These are phyloP conservation scores for Piper betle DNA, from an alignment of 164 flowering plant species.

Conservation along the genomic window DNA sequence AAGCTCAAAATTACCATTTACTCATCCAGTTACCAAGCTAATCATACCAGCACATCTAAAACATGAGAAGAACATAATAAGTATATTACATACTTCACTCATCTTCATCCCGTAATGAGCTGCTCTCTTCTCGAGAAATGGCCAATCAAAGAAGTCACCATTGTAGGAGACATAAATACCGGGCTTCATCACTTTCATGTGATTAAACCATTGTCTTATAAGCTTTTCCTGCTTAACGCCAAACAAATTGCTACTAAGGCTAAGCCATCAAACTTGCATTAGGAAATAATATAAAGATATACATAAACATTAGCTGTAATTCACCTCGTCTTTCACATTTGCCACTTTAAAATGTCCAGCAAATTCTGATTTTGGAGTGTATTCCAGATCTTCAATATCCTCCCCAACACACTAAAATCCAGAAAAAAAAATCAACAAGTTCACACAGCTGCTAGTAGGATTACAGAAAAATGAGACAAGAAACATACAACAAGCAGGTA, in stretches of 20 bases:
- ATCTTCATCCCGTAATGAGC: slow-evolving; percentile 68
- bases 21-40: not conserved
- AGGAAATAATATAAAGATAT: not conserved
- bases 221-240: slow-evolving; percentile 49
- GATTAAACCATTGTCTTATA: slow-evolving; percentile 73
- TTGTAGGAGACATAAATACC: slow-evolving; percentile 96
- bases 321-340: slow-evolving; percentile 88
- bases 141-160: slow-evolving; percentile 99
- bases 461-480: not conserved
- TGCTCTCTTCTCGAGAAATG: slow-evolving; percentile 89
- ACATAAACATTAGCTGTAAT: not conserved
- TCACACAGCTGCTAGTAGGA: not conserved
- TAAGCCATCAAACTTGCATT: slow-evolving; percentile 6
- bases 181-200: slow-evolving; percentile 94
- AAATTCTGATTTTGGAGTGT: slow-evolving; percentile 97
- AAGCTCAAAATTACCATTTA: too few species aligned
- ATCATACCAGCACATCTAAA: not conserved
- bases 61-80: not conserved
- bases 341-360: slow-evolving; percentile 82
- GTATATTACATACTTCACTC: slow-evolving; percentile 50
- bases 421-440: not conserved
- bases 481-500: not conserved
- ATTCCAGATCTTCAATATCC: slow-evolving; percentile 91
- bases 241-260: not conserved
- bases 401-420: slow-evolving; percentile 80